Percentiles rank a stretch among this genome's conserved stretches.
phyloP scores from a whole-genome alignment of 106 monocot genomes.

The Iris macrosiphon region DNA sequence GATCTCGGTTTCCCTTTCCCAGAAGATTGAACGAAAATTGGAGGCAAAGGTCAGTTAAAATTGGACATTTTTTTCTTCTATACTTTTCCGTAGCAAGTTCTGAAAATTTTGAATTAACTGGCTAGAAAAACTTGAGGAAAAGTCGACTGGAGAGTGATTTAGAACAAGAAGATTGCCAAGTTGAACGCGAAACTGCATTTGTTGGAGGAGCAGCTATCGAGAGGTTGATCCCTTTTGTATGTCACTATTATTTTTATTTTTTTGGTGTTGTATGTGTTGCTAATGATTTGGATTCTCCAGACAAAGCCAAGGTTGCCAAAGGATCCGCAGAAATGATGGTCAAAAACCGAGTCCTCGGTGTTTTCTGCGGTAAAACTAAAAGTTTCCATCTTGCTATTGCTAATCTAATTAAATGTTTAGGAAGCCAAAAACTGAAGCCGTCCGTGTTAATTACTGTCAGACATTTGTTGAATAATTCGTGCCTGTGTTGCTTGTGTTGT shows the following conservation, averaged over 20 bases:
- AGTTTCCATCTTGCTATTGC: background rate
- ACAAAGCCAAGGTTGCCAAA: conserved; percentile 28
- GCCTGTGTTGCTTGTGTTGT: too few species aligned
- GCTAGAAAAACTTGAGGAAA: conserved; percentile 44
- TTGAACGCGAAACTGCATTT: conserved; percentile 32
- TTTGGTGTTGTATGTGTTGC: conserved; percentile 3
- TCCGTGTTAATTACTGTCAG: too few species aligned
- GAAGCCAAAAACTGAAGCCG: too few species aligned
- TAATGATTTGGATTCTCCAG: conserved; percentile 18
- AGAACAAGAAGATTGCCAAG: conserved; percentile 35
- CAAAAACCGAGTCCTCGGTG: conserved; percentile 19
- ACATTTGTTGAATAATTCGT: too few species aligned
- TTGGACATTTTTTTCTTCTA: too few species aligned
- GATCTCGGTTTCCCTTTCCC: too few species aligned
- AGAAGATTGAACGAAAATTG: too few species aligned
- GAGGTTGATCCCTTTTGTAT: conserved; percentile 50
- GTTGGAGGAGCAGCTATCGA: conserved; percentile 42
- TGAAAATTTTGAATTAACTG: too few species aligned
- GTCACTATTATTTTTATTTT: too few species aligned
- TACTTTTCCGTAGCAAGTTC: too few species aligned
- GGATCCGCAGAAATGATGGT: conserved; percentile 34
- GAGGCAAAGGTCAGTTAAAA: too few species aligned
- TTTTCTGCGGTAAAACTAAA: conserved; percentile 34
- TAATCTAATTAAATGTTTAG: background rate
- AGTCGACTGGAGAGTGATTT: conserved; percentile 37